A percentile compares a stretch with the other conserved stretches of the same genome.
These are phyloP conservation scores for Tolypocladium nubicola DNA, from an alignment of 2,329 filamentous ascomycete species.

Conservation along the genomic window DNA sequence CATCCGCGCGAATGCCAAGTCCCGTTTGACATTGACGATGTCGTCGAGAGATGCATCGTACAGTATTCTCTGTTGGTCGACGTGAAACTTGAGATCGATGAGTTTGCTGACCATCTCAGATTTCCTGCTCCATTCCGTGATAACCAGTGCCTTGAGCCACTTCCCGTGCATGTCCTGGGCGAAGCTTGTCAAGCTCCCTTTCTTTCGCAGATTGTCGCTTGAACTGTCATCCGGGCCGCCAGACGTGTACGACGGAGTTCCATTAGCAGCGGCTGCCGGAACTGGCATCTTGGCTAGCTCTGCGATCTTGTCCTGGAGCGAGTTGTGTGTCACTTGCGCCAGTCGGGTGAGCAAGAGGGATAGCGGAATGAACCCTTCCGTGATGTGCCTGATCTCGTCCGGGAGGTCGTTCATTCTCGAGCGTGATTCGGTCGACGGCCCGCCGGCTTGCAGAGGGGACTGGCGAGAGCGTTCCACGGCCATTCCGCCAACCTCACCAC, in stretches of 20 bases:
- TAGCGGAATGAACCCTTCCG: constrained; percentile 65
- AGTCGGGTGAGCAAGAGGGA: constrained; percentile 66
- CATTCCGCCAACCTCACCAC: constrained; percentile 9
- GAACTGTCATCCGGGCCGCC: constrained; percentile 43
- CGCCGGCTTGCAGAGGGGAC: neutral
- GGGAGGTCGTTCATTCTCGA: constrained; percentile 45
- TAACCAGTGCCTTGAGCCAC: constrained; percentile 87
- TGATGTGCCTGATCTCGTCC: constrained; percentile 59
- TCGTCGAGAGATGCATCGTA: constrained; percentile 52
- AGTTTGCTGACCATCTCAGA: constrained; percentile 71
- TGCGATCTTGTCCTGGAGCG: constrained; percentile 58
- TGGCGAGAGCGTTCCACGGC: constrained; percentile 7
- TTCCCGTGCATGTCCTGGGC: constrained; percentile 70
- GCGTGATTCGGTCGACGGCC: neutral
- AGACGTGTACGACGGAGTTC: constrained; percentile 26
- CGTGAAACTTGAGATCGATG: constrained; percentile 74
- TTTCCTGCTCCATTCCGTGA: constrained; percentile 81
- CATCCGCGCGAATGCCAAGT: constrained; percentile 61
- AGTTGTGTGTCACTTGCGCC: constrained; percentile 74
- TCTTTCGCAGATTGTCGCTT: constrained; percentile 62
- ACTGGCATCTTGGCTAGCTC: constrained; percentile 60
- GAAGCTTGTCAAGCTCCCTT: constrained; percentile 64
- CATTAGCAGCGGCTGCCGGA: constrained; percentile 38
- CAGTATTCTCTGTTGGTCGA: constrained; percentile 49
- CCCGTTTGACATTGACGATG: constrained; percentile 62